These are phyloP conservation scores for Phragmites australis DNA, from an alignment of 176 grass and related monocot genomes.

Conservation along the genomic window DNA sequence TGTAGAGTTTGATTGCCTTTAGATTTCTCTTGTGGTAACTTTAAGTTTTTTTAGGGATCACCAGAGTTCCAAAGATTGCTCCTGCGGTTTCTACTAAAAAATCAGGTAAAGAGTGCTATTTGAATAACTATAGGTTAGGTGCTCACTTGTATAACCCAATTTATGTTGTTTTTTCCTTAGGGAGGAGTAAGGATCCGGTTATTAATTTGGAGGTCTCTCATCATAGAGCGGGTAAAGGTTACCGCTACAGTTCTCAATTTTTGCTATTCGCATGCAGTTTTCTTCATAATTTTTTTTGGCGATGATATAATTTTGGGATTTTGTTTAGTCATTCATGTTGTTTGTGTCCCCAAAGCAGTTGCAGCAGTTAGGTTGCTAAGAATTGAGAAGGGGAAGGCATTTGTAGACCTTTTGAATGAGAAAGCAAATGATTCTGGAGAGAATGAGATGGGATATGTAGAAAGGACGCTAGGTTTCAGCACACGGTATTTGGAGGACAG, in stretches of 20 bases:
- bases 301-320: conserved; percentile 13
- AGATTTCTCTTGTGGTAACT: neutral
- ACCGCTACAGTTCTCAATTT: neutral
- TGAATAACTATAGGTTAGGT: conserved; percentile 13
- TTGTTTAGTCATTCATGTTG: conserved; percentile 20
- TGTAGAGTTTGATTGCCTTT: conserved; percentile 19
- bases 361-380: conserved; percentile 84
- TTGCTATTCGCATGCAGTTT: neutral
- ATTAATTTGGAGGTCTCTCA: conserved; percentile 55
- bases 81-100: conserved; percentile 54
- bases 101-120: conserved; percentile 46
- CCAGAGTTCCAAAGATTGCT: conserved; percentile 42
- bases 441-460: conserved; percentile 87
- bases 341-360: conserved; percentile 44
- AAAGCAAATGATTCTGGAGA: conserved; percentile 53
- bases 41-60: conserved; percentile 40
- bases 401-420: conserved; percentile 86
- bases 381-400: conserved; percentile 81
- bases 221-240: conserved; percentile 45
- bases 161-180: conserved; percentile 24
- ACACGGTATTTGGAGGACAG: conserved; percentile 71
- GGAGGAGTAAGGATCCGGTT: conserved; percentile 27
- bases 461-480: conserved; percentile 81
- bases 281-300: neutral
- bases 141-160: neutral